Evolutionary conservation across 164 flowering plant species (phyloP).

Genomic region (Aristolochia fimbriata): DNA sequence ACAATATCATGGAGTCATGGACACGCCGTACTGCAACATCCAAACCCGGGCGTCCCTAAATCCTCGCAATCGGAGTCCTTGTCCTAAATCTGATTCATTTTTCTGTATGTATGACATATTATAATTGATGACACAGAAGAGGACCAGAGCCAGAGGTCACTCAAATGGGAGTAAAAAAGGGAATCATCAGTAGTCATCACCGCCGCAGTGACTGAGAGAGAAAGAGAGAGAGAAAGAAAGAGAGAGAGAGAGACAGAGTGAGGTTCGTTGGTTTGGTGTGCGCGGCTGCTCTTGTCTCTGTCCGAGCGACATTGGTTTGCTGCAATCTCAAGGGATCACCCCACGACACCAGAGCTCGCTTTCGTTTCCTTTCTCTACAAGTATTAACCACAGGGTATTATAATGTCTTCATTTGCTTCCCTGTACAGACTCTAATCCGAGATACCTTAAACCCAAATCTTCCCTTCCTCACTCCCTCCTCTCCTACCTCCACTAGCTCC

Average conservation of each 20-base stretch:
- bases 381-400: not conserved
- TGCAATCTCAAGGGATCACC: slow-evolving; percentile 7
- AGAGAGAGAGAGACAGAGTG: slow-evolving; percentile 3
- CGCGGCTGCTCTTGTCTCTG: no score
- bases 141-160: no score
- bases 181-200: no score
- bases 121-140: no score
- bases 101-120: no score
- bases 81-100: no score
- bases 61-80: no score
- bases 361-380: slow-evolving; percentile 5
- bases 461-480: not conserved
- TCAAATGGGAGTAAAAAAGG: no score
- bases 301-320: not conserved
- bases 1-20: no score
- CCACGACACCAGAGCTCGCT: not conserved
- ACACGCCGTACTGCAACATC: no score
- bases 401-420: not conserved
- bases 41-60: no score
- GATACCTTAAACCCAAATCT: not conserved
- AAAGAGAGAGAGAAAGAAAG: not conserved
- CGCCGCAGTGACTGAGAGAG: no score
- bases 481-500: not conserved
- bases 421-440: not conserved
- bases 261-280: not conserved